Conservation (phyloP, 192 early-diverging fungal species). For the Bifiguratus adelaidae region DNA sequence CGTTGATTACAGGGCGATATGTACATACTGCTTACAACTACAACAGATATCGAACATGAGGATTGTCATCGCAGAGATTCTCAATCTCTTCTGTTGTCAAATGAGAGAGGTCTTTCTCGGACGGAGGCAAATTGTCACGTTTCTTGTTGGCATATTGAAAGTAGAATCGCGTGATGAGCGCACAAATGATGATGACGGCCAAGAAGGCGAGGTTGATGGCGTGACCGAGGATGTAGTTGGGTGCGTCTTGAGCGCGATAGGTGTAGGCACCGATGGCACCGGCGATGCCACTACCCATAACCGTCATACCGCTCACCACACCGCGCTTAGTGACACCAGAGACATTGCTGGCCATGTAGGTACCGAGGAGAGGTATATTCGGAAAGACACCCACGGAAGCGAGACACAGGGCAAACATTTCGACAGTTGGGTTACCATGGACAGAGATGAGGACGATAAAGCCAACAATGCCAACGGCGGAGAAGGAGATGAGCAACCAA, state of each 20-base stretch:
- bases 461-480: neutral
- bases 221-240: neutral
- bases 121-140: neutral
- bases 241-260: neutral
- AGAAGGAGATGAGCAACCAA: neutral
- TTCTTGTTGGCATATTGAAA: neutral
- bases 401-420: neutral
- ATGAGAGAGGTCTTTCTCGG: neutral
- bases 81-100: neutral
- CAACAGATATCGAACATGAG: slow-evolving; percentile 7
- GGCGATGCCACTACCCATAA: neutral
- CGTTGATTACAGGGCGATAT: no score
- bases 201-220: neutral
- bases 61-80: neutral
- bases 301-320: neutral
- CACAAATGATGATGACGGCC: neutral
- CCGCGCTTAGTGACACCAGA: neutral
- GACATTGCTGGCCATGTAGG: neutral
- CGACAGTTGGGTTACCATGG: neutral
- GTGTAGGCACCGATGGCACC: neutral
- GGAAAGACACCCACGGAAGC: neutral
- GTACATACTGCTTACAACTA: no score
- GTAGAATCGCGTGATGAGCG: neutral
- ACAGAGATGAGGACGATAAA: neutral
- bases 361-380: neutral